Percentiles rank a stretch among this genome's conserved stretches.
phyloP scores from a whole-genome alignment of 2,329 filamentous ascomycete species.

The Myriosclerotinia scirpicola region DNA sequence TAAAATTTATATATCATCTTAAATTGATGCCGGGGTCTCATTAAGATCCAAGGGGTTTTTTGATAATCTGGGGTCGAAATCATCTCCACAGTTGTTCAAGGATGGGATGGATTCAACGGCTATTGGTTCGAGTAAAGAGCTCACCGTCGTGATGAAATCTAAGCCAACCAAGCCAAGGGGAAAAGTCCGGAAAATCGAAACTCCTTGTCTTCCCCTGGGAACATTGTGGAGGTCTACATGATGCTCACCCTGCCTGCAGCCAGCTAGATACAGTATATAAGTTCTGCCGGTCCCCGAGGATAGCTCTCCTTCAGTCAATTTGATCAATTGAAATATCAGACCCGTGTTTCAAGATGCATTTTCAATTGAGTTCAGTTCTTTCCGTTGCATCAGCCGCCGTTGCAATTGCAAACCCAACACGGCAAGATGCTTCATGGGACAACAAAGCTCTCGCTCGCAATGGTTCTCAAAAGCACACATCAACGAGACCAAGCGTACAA shows the following conservation, averaged over 20 bases:
- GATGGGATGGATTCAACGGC: slow-evolving; percentile 7
- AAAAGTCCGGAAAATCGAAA: slow-evolving; percentile 14
- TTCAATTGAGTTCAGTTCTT: slow-evolving; percentile 32
- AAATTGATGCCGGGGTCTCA: slow-evolving; percentile 11
- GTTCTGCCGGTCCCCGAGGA: background rate
- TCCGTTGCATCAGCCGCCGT: slow-evolving; percentile 31
- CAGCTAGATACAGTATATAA: slow-evolving; percentile 15
- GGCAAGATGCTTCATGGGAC: slow-evolving; percentile 23
- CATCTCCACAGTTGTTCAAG: background rate
- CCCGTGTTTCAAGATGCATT: slow-evolving; percentile 33
- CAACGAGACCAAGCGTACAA: slow-evolving; percentile 32
- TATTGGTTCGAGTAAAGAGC: background rate
- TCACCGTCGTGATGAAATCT: slow-evolving; percentile 5
- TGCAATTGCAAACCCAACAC: slow-evolving; percentile 32
- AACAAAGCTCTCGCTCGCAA: slow-evolving; percentile 20
- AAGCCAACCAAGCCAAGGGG: background rate
- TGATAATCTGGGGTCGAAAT: slow-evolving; percentile 16
- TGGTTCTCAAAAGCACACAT: slow-evolving; percentile 26
- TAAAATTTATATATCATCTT: background rate
- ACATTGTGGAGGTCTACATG: slow-evolving; percentile 2
- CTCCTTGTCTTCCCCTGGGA: background rate
- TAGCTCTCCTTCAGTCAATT: background rate
- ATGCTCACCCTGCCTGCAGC: background rate
- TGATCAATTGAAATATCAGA: background rate
- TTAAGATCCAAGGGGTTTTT: background rate